Evolutionary conservation across 2,329 filamentous ascomycete genomes (phyloP).

Genomic region (Aspergillus felis): DNA sequence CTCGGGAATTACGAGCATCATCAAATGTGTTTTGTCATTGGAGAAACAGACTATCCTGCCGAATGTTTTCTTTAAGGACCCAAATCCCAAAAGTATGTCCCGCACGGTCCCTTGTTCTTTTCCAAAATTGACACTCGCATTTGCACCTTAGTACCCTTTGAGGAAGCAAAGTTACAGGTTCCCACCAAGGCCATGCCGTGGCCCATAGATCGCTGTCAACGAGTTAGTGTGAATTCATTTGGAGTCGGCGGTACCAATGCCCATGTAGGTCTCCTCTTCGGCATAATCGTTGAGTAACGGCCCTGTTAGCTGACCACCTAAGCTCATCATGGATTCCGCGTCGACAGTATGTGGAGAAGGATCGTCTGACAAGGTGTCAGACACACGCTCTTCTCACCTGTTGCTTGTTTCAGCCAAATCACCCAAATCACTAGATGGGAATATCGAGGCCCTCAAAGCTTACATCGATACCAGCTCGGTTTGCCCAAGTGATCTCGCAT

Average conservation of each 20-base stretch:
- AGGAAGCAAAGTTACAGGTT: conserved; percentile 9
- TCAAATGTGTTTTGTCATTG: conserved; percentile 38
- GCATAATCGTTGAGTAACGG: too few relatives aligned
- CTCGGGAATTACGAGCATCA: conserved; percentile 28
- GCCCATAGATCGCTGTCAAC: conserved; percentile 17
- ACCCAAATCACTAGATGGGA: too few relatives aligned
- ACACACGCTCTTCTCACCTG: too few relatives aligned
- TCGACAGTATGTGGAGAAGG: conserved; percentile 15
- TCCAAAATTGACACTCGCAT: background rate
- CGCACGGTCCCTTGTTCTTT: too few relatives aligned
- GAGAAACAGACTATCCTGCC: conserved; percentile 33
- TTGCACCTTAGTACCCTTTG: conserved; percentile 4
- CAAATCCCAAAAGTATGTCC: conserved; percentile 21
- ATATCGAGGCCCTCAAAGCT: too few relatives aligned
- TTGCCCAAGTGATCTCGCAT: too few relatives aligned
- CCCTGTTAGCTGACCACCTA: too few relatives aligned
- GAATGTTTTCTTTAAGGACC: conserved; percentile 25
- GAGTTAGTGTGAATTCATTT: conserved; percentile 47
- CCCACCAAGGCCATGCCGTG: conserved; percentile 18
- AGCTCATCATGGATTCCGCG: too few relatives aligned
- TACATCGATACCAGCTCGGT: too few relatives aligned
- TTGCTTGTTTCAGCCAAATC: too few relatives aligned
- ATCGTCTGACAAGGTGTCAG: background rate
- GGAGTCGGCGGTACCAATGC: conserved; percentile 39
- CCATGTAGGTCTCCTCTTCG: conserved; percentile 14